Evolutionary conservation across 2,329 filamentous ascomycete species (phyloP).

Genomic region (Neofusicoccum kwambonambiense): DNA sequence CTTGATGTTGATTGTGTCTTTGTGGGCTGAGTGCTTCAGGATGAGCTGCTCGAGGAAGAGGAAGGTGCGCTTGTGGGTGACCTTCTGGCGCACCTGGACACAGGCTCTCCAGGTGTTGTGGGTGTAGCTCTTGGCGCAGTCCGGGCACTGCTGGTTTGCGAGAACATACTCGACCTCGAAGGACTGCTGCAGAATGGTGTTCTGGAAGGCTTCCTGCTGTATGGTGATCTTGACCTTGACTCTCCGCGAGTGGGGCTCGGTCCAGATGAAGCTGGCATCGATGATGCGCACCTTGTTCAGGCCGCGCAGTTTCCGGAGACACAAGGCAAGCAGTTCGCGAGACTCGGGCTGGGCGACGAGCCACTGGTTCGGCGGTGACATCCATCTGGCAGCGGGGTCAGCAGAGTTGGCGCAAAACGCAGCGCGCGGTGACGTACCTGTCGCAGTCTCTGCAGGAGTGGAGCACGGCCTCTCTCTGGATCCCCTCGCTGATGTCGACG

Average conservation of each 20-base stretch:
- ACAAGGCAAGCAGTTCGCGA: constrained; percentile 87
- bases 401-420: constrained; percentile 14
- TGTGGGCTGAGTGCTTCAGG: constrained; percentile 86
- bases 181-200: constrained; percentile 78
- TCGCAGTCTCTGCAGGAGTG: constrained; percentile 95
- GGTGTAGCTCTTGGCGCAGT: constrained; percentile 94
- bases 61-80: constrained; percentile 88
- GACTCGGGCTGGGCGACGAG: constrained; percentile 82
- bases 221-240: constrained; percentile 95
- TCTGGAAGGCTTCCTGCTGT: constrained; percentile 67
- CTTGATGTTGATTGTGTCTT: constrained; percentile 96
- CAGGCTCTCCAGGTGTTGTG: constrained; percentile 92
- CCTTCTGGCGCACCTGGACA: constrained; percentile 95
- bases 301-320: constrained; percentile 82
- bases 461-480: constrained; percentile 84
- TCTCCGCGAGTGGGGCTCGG: constrained; percentile 89
- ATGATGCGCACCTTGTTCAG: constrained; percentile 90
- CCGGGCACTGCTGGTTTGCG: constrained; percentile 88
- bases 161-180: constrained; percentile 95
- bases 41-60: constrained; percentile 89
- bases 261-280: constrained; percentile 97
- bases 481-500: constrained; percentile 86
- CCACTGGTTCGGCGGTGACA: constrained; percentile 84
- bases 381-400: constrained; percentile 54
- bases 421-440: constrained; percentile 27